These are phyloP conservation scores for Massarina eburnea DNA, from an alignment of 2,329 filamentous ascomycete genomes.

Conservation along the genomic window DNA sequence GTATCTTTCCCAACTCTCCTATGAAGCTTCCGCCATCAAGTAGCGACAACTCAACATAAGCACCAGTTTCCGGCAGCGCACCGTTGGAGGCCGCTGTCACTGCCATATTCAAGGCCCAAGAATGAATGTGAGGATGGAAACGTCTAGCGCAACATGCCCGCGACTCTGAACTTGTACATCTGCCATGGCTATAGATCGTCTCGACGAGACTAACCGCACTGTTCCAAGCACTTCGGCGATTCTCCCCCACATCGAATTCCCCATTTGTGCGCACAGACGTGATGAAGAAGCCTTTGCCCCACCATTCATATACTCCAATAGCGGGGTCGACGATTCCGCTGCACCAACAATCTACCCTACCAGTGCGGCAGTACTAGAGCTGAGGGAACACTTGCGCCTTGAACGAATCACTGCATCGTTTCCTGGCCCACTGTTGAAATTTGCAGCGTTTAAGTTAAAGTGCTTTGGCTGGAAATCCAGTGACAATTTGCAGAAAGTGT, in stretches of 20 bases:
- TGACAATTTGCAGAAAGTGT: background rate
- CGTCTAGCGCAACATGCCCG: conserved; percentile 7
- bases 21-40: conserved; percentile 39
- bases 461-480: too few relatives aligned
- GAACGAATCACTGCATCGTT: background rate
- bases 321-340: conserved; percentile 14
- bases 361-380: background rate
- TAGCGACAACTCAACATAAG: conserved; percentile 26
- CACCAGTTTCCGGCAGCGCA: conserved; percentile 18
- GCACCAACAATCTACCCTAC: conserved; percentile 12
- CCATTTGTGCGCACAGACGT: conserved; percentile 14
- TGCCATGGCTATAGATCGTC: background rate
- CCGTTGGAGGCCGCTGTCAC: background rate
- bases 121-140: conserved; percentile 2
- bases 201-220: background rate
- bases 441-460: background rate
- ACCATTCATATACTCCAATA: conserved; percentile 18
- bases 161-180: conserved; percentile 3
- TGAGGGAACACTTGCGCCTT: background rate
- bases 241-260: conserved; percentile 16
- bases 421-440: background rate
- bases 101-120: background rate
- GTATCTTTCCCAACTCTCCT: conserved; percentile 27
- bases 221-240: background rate
- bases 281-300: conserved; percentile 9